A percentile compares a stretch with the other conserved stretches of the same genome.
Conservation (phyloP, 2,329 filamentous ascomycete genomes). For the Microdochium paspali region DNA sequence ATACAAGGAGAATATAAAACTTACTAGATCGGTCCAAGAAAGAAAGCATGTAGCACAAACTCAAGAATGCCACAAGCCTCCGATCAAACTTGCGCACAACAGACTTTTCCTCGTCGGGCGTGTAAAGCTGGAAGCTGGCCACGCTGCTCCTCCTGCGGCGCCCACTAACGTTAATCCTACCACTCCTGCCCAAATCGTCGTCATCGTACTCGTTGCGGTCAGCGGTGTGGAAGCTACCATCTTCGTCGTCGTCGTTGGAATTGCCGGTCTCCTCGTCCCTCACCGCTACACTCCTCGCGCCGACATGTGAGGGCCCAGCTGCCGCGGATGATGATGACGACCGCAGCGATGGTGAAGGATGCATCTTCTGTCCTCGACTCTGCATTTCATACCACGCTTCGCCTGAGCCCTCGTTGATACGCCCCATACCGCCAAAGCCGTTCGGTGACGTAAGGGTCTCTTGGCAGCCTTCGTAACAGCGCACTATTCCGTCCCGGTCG, state of each 20-base stretch:
- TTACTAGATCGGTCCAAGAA: conserved; percentile 81
- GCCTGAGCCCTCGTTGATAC: not conserved
- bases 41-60: conserved; percentile 72
- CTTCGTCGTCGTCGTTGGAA: not conserved
- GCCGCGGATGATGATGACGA: not conserved
- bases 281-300: too few relatives aligned
- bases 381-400: not conserved
- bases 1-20: conserved; percentile 13
- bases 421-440: not conserved
- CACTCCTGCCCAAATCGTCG: not conserved
- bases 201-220: not conserved
- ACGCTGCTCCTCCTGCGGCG: not conserved
- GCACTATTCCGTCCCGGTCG: too few relatives aligned
- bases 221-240: not conserved
- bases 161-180: too few relatives aligned
- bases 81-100: conserved; percentile 71
- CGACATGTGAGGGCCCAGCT: too few relatives aligned
- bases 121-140: conserved; percentile 21
- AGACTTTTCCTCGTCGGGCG: conserved; percentile 59
- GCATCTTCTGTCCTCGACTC: too few relatives aligned
- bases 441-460: not conserved
- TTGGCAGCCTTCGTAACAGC: too few relatives aligned
- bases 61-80: conserved; percentile 70
- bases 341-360: not conserved
- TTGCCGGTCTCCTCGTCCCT: too few relatives aligned